Evolutionary conservation across 2,329 filamentous ascomycete species (phyloP), one percentile per base, ranked within the genome.

Genomic region (Aspergillus ruber): DNA sequence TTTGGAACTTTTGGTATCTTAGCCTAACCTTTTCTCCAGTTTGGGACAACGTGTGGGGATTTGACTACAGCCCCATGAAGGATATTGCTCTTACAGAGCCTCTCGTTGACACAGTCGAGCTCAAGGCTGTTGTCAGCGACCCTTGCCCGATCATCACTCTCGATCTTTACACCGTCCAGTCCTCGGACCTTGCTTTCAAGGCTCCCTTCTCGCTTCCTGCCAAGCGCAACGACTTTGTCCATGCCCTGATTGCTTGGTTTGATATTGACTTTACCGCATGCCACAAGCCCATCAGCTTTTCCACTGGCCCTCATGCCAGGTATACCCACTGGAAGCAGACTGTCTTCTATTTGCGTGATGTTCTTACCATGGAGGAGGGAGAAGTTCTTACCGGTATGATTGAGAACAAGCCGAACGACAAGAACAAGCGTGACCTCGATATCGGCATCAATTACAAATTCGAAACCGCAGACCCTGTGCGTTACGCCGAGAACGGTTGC

Each of bases 271-370:
- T 98, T 74, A 87, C 88, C 44, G 90, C 90, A 50, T 97, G 93
- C 81, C 93, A 98, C 81, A 97, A 97, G 81, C 88, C 90, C 27
- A 90, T 98, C 66, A 83, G 85, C 65, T 98, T 98, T 80, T 95
- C 88, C 46, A 98, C 93, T 15, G 93, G 93, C 18, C 93, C 93
- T 23, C 93, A 97, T 74, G 94, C 91, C 61, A 97, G 96, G 76
- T 97, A 97, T 76, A 98, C 93, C 15, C 93, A 98, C 80, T 98
- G 93, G 93, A 98, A 98, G 77, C 93, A 98, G 78, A 98, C 93
- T 10, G 93, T 98, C 53, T 97, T 98, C 76, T 98, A 98, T 75
- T 79, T 98, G 54, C 83, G 87, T 63, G 90, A 98, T 59, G 88
- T 95, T 29, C 76, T 98, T 55, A 97, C 90, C 15, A 90, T 95